Base-by-base conservation (phyloP, 306 rosid genomes). In the Rubus idaeus region DNA sequence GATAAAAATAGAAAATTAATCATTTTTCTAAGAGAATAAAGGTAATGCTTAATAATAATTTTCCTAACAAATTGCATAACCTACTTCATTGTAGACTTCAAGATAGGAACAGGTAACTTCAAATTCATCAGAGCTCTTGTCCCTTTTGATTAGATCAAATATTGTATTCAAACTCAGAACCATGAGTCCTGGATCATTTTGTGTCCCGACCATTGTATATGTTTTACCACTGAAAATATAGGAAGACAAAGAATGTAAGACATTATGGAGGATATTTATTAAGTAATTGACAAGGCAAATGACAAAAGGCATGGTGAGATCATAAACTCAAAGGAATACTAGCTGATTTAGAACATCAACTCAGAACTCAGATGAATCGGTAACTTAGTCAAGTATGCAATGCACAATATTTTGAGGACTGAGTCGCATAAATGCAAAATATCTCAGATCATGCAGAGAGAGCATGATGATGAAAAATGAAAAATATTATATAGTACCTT, bases 31-130 rank as follows among this genome's bases (percentile, higher is more conserved):
- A 30, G n/a, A 37, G 64, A 52, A n/a, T 1, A 66, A 2, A 26
- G 10, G 51, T 21, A 47, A 39, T 14, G 69, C 16, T 55, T 37
- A 45, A 58, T 53, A 16, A 44, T 44, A 67, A 52, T 26, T 65
- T 65, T 71, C 18, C 11, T 50, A 26, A 74, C 13, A 30, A 53
- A 70, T 35, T 41, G 45, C 46, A 50, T 6, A 4, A 67, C 84
- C 51, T 55, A 88, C 92, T 75, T 88, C 92, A 67, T 88, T 88
- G 73, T 88, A 86, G 60, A 86, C 92, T 86, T 88, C 92, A 64
- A 88, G 92, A 76, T 86, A 88, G 75, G 92, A 88, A 82, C 92
- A 88, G 10, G 87, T 73, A 74, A 88, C 88, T 84, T 88, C 90
- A 60, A 84, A 84, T 74, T 80, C 90, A 84, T 84, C 90, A 18